phyloP scores from a whole-genome alignment of 2,329 filamentous ascomycete species.

The Aspergillus thermomutatus region DNA sequence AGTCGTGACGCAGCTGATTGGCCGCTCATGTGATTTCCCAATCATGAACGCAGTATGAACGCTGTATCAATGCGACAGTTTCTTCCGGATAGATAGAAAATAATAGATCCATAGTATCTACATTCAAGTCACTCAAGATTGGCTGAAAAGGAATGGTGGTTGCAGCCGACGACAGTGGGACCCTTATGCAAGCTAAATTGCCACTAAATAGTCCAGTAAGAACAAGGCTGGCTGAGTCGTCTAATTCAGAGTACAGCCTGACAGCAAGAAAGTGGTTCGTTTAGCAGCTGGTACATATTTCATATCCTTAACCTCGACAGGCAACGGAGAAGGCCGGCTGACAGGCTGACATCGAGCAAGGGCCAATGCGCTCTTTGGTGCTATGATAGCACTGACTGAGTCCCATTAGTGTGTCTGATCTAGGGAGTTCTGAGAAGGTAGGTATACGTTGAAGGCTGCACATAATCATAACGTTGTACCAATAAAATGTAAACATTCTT shows the following conservation, averaged over 20 bases:
- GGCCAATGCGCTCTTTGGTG: constrained; percentile 1
- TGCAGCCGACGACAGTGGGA: background rate
- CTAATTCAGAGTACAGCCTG: background rate
- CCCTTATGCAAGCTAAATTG: background rate
- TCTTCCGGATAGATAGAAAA: background rate
- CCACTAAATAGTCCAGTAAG: background rate
- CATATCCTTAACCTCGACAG: background rate
- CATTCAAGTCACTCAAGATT: background rate
- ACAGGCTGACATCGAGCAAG: background rate
- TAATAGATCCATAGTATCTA: background rate
- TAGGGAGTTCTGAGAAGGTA: no score
- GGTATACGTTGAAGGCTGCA: no score
- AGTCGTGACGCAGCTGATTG: background rate
- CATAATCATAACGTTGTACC: background rate
- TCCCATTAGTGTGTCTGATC: background rate
- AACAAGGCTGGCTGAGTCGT: background rate
- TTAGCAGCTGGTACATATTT: background rate
- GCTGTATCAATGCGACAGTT: background rate
- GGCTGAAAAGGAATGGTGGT: background rate
- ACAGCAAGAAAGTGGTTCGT: background rate
- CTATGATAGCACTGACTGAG: background rate
- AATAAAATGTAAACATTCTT: background rate
- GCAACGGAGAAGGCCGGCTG: constrained; percentile 5
- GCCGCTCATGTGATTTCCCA: background rate
- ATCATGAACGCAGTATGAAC: background rate